Base-by-base conservation (phyloP, 345 rosid genomes). In the Crucihimalaya himalaica region DNA sequence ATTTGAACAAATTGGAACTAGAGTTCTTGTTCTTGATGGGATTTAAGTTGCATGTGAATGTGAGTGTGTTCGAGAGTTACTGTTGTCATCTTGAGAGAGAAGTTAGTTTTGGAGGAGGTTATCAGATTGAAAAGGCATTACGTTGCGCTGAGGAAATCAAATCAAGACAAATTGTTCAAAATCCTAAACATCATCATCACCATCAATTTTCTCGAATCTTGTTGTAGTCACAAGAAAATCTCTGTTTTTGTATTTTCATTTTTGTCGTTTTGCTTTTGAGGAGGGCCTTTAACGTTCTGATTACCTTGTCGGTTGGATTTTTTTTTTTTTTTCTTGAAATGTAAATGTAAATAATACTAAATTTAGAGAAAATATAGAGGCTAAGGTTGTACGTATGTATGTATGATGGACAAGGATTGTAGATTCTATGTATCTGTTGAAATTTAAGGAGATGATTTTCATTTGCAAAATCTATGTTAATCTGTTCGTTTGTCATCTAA, bases 61-160 rank as follows among this genome's bases (percentile, higher is more conserved):
- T 91, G 34, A 85, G 94, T 43, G 98, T 93, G 43, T 93, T 91
- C 63, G 92, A 93, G 86, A 89, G 98, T 65, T 93, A 93, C 9
- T 91, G 97, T 60, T 76, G 91, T 64, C 98, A 93, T 70, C 68
- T 93, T 34, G 96, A 93, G 58, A 88, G 98, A 70, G 98, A 91
- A 80, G 97, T 93, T 21, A 82, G 97, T 67, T 76, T 83, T 18
- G 97, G 97, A 34, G 96, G 97, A 65, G 97, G 98, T 3, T 91
- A 89, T 70, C 97, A 89, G 13, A 89, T 93, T 29, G 98, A 93
- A 77, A 86, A 73, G 67, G 86, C 97, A 6, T 67, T 93, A 32
- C 72, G 97, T 72, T 91, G 97, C 18, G 92, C 97, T 0, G 98
- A 84, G 53, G 98, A 89, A 72, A 90, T 93, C 74, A 93, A 88